Conservation (phyloP, 345 rosid genomes). For the Lagerstroemia speciosa region DNA sequence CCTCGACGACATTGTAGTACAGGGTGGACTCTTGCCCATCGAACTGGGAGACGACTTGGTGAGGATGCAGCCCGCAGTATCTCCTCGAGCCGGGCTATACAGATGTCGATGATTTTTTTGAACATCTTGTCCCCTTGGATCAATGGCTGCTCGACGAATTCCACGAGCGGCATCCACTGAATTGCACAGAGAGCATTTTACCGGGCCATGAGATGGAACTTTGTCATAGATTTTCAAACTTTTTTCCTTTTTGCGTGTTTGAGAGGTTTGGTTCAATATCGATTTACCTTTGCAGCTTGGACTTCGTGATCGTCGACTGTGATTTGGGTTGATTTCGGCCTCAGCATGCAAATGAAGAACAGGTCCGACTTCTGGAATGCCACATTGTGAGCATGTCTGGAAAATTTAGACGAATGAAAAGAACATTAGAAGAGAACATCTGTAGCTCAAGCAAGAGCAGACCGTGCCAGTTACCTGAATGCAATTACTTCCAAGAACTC, state of each 20-base stretch:
- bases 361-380: constrained; percentile 87
- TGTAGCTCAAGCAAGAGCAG: neutral
- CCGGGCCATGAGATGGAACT: neutral
- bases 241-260: neutral
- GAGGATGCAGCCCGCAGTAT: constrained; percentile 72
- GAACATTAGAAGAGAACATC: neutral
- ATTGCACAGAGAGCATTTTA: neutral
- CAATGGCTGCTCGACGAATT: constrained; percentile 75
- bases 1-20: constrained; percentile 59
- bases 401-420: constrained; percentile 8
- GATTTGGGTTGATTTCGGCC: constrained; percentile 53
- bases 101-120: constrained; percentile 75
- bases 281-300: constrained; percentile 68
- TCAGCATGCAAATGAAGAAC: constrained; percentile 89
- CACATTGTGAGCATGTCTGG: constrained; percentile 85
- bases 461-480: constrained; percentile 40
- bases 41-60: constrained; percentile 61
- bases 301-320: constrained; percentile 59
- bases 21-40: constrained; percentile 67
- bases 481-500: constrained; percentile 84
- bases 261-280: neutral
- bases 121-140: constrained; percentile 73
- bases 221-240: neutral
- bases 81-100: constrained; percentile 57
- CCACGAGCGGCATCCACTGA: constrained; percentile 89